Evolutionary conservation across 1,284 basidiomycete genomes (phyloP).

Genomic region (Apiotrichum porosum): DNA sequence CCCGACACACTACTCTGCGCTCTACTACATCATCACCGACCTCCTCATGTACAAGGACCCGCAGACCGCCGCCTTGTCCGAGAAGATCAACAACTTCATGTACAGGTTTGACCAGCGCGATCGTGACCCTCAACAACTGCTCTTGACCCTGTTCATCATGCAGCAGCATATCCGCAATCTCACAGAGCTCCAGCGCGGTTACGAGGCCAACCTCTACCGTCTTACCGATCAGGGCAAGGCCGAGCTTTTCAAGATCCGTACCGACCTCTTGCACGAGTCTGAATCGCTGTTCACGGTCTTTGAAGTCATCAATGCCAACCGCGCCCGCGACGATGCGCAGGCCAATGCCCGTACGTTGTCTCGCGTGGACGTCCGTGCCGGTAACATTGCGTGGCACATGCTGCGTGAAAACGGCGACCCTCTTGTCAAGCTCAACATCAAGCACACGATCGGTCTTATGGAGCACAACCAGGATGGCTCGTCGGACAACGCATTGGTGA

Average conservation of each 20-base stretch:
- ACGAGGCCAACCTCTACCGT: slow-evolving; percentile 54
- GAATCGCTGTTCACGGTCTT: slow-evolving; percentile 83
- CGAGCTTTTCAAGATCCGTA: slow-evolving; percentile 61
- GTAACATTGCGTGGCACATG: slow-evolving; percentile 93
- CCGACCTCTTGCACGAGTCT: slow-evolving; percentile 67
- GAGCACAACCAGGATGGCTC: slow-evolving; percentile 85
- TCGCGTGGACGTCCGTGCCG: slow-evolving; percentile 72
- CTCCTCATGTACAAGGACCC: slow-evolving; percentile 84
- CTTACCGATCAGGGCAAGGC: slow-evolving; percentile 54
- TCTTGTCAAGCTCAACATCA: slow-evolving; percentile 79
- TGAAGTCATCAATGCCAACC: slow-evolving; percentile 73
- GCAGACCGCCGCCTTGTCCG: slow-evolving; percentile 67
- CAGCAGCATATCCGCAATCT: slow-evolving; percentile 71
- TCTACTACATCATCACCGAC: slow-evolving; percentile 84
- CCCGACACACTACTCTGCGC: slow-evolving; percentile 75
- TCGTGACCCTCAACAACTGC: slow-evolving; percentile 59
- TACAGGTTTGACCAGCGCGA: slow-evolving; percentile 91
- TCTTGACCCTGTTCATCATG: slow-evolving; percentile 63
- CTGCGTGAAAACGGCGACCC: slow-evolving; percentile 65
- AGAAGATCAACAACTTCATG: slow-evolving; percentile 75
- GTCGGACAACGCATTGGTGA: slow-evolving; percentile 69
- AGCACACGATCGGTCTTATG: slow-evolving; percentile 76
- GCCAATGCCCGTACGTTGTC: slow-evolving; percentile 74
- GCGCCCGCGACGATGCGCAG: slow-evolving; percentile 62
- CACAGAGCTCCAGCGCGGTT: slow-evolving; percentile 53